Evolutionary conservation across 192 early-diverging fungal species (phyloP), one percentile per base, ranked within the genome.

Genomic region (Backusella australiensis): DNA sequence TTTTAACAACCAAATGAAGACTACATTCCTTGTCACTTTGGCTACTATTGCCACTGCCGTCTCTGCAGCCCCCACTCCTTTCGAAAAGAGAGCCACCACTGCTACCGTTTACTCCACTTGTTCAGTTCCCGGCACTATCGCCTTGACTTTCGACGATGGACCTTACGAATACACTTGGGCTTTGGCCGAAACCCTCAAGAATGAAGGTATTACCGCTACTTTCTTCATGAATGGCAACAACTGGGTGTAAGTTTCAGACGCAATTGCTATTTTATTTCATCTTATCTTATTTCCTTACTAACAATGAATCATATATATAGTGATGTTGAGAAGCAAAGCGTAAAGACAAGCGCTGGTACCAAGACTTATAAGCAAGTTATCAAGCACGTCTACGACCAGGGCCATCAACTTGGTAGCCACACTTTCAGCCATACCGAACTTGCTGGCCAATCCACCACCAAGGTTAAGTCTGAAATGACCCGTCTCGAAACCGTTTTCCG

Each of bases 171-270:
- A 75, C 26, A 77, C 78, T 12, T 73, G 71, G 67, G 75, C 41
- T 29, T 56, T 83, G 42, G 53, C 75, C 34, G 42, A 79, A 35
- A 41, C 34, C 32, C 69, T 83, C 15, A 71, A 69, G 26, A 42
- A 75, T 1, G 17, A 77, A 63, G 53, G 52, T 34, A 52, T 83
- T 17, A 74, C 73, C 35, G 90, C 87, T 8, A 93, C 91, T 26
- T 93, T 92, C 82, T 93, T 93, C 76, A 75, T 93, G 74, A 91
- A 93, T 77, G 91, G 90, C 6, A 46, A 82, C 34, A 91, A 91
- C 80, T 81, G 78, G 63, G 75, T 75, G 86, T 85, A 78, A 77
- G 81, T 82, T 32, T 29, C 19, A 4, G 1, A 34, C 46, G 19
- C 36, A 59, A 34, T 9, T 29, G 11, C 17, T 71, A 14, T 71